Base-by-base conservation (phyloP, 129 eudicot genomes). In the Saussurea involucrata region DNA sequence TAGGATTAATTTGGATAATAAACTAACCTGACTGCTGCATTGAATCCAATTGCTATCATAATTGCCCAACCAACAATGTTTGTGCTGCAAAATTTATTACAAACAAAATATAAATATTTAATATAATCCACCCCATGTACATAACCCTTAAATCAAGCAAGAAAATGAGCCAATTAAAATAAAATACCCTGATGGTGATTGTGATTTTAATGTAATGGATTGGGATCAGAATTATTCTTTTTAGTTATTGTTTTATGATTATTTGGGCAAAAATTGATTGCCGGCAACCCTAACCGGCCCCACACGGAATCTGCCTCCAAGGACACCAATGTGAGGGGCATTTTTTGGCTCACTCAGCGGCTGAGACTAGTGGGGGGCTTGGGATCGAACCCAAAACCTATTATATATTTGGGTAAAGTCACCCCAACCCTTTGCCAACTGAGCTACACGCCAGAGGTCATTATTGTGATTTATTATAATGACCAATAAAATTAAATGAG, bases 41-140 rank as follows among this genome's bases (percentile, higher is more conserved):
- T 86, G 80, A 82, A 86, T 60, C 89, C 92, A 65, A 82, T 24
- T 29, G 87, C 85, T 40, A 85, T 12, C 89, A 83, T 88, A 66
- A 83, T 10, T 32, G 82, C 86, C 87, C 87, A 85, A 8, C 89
- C 89, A 24, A 79, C 81, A 83, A 88, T 83, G 65, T 75, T 85
- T 72, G 83, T 85, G 84, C 92, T 88, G 84, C 74, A 20, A 76
- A 73, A 63, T 28, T 49, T 10, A 24, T 24, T 71, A 4, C 24
- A 37, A 64, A 79, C n/a, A 53, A n/a, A 53, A 53, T 36, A 36
- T 8, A 8, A 9, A 36, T 53, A 53, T 53, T 17, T 53, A 53
- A 53, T 53, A 4, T 53, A 53, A 53, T 53, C 8, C 22, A 53
- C 61, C 24, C 61, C 22, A 46, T 1, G 6, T 53, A 4, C 3